Evolutionary conservation across 2,329 filamentous ascomycete species (phyloP).

Genomic region (Fusarium sp.): DNA sequence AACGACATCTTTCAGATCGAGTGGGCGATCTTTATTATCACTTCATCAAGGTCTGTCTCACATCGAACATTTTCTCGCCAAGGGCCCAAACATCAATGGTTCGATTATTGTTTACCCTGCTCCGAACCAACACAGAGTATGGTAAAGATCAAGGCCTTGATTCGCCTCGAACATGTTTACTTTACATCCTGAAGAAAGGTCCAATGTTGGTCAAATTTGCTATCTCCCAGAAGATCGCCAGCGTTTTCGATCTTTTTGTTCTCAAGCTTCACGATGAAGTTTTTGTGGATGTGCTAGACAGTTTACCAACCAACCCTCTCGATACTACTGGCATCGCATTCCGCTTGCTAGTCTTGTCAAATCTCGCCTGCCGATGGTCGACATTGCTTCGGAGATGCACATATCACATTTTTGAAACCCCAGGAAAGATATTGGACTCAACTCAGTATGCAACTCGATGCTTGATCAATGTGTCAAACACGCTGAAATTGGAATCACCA

Average conservation of each 20-base stretch:
- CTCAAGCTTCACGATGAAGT: conserved; percentile 84
- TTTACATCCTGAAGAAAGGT: conserved; percentile 74
- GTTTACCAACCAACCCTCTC: conserved; percentile 76
- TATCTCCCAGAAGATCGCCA: conserved; percentile 74
- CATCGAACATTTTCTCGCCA: conserved; percentile 74
- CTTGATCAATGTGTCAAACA: conserved; percentile 70
- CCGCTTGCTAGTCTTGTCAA: conserved; percentile 78
- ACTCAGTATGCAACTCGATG: conserved; percentile 77
- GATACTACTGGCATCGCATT: conserved; percentile 86
- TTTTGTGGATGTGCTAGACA: conserved; percentile 83
- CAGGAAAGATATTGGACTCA: conserved; percentile 74
- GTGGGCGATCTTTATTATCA: conserved; percentile 83
- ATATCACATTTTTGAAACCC: conserved; percentile 93
- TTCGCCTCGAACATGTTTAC: conserved; percentile 73
- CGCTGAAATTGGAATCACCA: conserved; percentile 71
- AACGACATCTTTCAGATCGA: conserved; percentile 68
- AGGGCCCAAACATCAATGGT: conserved; percentile 74
- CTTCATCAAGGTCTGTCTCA: conserved; percentile 74
- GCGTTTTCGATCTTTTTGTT: conserved; percentile 83
- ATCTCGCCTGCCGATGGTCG: conserved; percentile 83
- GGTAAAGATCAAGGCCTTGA: conserved; percentile 66
- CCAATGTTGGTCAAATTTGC: conserved; percentile 78
- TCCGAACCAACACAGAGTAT: conserved; percentile 74
- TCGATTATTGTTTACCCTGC: conserved; percentile 73
- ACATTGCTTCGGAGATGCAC: conserved; percentile 87